These are phyloP conservation scores for Citeromyces matritensis DNA, from an alignment of 805 yeast genomes.

Conservation along the genomic window DNA sequence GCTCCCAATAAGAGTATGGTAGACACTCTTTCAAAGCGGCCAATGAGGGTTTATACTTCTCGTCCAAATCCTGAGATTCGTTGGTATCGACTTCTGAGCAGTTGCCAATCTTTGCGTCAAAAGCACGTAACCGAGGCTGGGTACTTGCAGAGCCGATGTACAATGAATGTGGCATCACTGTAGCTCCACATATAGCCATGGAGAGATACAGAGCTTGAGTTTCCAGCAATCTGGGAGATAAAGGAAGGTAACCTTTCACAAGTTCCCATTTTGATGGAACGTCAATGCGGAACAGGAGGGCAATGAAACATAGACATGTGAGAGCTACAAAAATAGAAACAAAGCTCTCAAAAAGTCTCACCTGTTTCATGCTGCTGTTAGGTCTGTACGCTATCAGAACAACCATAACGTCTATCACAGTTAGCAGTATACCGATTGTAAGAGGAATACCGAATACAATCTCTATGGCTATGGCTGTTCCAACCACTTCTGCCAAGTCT, in stretches of 20 bases:
- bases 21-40: conserved; percentile 62
- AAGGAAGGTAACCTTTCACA: conserved; percentile 57
- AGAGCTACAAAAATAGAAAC: conserved; percentile 57
- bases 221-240: conserved; percentile 33
- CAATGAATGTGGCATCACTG: conserved; percentile 88
- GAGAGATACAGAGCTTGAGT: conserved; percentile 60
- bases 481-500: conserved; percentile 88
- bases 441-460: conserved; percentile 67
- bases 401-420: conserved; percentile 69
- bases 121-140: conserved; percentile 70
- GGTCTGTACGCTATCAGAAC: conserved; percentile 69
- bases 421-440: conserved; percentile 58
- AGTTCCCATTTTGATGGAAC: conserved; percentile 38
- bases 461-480: conserved; percentile 77
- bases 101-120: conserved; percentile 28
- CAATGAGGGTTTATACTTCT: conserved; percentile 49
- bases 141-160: conserved; percentile 80
- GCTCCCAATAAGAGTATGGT: conserved; percentile 58
- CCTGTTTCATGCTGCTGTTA: conserved; percentile 39
- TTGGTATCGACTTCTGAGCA: conserved; percentile 5
- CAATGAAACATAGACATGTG: conserved; percentile 62
- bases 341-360: conserved; percentile 64
- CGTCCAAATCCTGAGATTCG: conserved; percentile 13
- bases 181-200: conserved; percentile 81
- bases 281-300: conserved; percentile 47